Conservation (phyloP, 345 rosid genomes). For the Cochlearia excelsa region DNA sequence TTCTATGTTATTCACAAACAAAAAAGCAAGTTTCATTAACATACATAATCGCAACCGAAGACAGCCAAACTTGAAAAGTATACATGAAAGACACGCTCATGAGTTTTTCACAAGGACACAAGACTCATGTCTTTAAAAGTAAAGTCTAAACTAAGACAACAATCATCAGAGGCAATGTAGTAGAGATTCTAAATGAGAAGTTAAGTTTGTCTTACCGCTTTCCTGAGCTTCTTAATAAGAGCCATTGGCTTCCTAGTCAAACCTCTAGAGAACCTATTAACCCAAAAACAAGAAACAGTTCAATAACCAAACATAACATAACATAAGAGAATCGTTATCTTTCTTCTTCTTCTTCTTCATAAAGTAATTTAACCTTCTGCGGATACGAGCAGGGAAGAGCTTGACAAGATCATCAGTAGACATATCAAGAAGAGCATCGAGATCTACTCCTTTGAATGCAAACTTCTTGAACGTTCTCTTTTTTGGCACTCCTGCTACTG, state of each 20-base stretch:
- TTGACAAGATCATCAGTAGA: conserved; percentile 90
- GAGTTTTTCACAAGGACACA: too few relatives aligned
- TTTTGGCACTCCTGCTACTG: conserved; percentile 55
- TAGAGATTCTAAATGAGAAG: too few relatives aligned
- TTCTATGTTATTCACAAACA: conserved; percentile 41
- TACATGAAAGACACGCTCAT: too few relatives aligned
- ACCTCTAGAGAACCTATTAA: conserved; percentile 83
- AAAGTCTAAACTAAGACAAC: too few relatives aligned
- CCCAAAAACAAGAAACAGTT: not conserved
- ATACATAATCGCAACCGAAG: not conserved
- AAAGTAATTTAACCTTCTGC: conserved; percentile 61
- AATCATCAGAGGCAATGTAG: too few relatives aligned
- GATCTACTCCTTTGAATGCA: conserved; percentile 77
- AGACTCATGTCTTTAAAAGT: too few relatives aligned
- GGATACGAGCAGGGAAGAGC: conserved; percentile 87
- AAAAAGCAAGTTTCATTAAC: not conserved
- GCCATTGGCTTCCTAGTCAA: conserved; percentile 87
- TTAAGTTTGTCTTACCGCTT: conserved; percentile 48
- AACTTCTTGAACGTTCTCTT: conserved; percentile 91
- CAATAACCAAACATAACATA: not conserved
- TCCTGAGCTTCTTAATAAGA: conserved; percentile 73
- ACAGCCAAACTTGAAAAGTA: too few relatives aligned
- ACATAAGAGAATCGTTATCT: not conserved
- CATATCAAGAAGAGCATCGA: conserved; percentile 90
- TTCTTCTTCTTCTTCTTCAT: not conserved